Evolutionary conservation across 176 grass and related monocot genomes (phyloP).

Genomic region (Triticum dicoccoides): DNA sequence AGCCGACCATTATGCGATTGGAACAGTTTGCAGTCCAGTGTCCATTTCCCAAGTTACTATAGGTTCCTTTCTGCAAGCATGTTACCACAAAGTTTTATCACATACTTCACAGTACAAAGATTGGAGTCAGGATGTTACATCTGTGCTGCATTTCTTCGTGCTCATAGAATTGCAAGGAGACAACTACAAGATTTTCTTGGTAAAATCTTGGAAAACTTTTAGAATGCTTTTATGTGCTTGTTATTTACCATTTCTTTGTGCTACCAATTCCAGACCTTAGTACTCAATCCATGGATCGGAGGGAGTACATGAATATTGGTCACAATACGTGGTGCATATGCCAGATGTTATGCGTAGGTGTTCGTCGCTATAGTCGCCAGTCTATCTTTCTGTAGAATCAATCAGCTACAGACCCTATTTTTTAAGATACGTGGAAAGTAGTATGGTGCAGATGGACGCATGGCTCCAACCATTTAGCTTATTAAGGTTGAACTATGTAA

Average conservation of each 20-base stretch:
- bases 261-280: not conserved
- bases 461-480: not conserved
- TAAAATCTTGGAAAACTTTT: slow-evolving; percentile 41
- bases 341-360: not conserved
- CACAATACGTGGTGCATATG: not conserved
- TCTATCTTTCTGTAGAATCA: not conserved
- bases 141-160: slow-evolving; percentile 86
- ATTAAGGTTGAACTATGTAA: not conserved
- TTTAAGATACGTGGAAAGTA: too few relatives aligned
- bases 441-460: not conserved
- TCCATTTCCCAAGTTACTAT: slow-evolving; percentile 70
- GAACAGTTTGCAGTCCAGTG: slow-evolving; percentile 69
- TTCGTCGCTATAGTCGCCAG: not conserved
- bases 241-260: slow-evolving; percentile 14
- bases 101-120: slow-evolving; percentile 82
- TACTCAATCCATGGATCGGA: too few relatives aligned
- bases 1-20: slow-evolving; percentile 69
- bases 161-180: slow-evolving; percentile 74
- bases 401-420: not conserved
- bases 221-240: slow-evolving; percentile 20
- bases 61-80: slow-evolving; percentile 61
- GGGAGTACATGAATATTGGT: not conserved
- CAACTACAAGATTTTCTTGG: slow-evolving; percentile 87
- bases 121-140: slow-evolving; percentile 83
- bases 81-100: slow-evolving; percentile 69